These are phyloP conservation scores for Phanerochaete sordida DNA, from an alignment of 768 basidiomycete species.

Conservation along the genomic window DNA sequence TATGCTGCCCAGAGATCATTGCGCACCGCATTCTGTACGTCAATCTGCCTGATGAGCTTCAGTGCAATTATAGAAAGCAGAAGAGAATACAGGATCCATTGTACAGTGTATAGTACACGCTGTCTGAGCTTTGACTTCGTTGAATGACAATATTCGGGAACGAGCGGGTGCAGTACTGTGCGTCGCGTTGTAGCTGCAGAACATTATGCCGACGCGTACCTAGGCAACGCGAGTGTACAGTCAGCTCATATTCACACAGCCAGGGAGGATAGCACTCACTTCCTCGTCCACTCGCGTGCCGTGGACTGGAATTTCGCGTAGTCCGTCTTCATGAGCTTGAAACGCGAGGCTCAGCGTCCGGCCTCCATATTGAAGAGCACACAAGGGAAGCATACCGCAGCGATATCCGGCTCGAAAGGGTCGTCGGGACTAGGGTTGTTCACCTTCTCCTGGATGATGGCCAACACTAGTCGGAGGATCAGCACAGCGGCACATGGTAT, in stretches of 20 bases:
- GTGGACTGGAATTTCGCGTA: slow-evolving; percentile 67
- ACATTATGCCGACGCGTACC: slow-evolving; percentile 12
- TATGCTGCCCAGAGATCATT: too few species aligned
- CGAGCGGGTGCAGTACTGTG: neutral
- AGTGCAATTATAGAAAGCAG: neutral
- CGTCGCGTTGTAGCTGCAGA: neutral
- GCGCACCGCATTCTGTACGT: too few species aligned
- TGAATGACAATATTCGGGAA: neutral
- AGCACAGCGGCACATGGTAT: neutral
- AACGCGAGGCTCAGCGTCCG: neutral
- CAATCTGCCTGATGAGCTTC: neutral
- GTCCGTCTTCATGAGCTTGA: slow-evolving; percentile 73
- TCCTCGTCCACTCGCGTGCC: slow-evolving; percentile 86
- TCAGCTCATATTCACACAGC: neutral
- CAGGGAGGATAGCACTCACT: slow-evolving; percentile 39
- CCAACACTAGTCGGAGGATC: slow-evolving; percentile 48
- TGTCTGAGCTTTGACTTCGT: neutral
- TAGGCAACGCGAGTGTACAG: slow-evolving; percentile 6
- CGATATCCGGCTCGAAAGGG: slow-evolving; percentile 85
- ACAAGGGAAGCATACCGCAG: slow-evolving; percentile 45
- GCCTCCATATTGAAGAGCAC: neutral
- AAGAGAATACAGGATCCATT: too few species aligned
- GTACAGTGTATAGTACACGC: too few species aligned
- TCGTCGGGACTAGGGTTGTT: slow-evolving; percentile 88
- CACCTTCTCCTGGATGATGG: slow-evolving; percentile 76